Evolutionary conservation across 768 basidiomycete genomes (phyloP).

Genomic region (Nevesoporus exiguus): DNA sequence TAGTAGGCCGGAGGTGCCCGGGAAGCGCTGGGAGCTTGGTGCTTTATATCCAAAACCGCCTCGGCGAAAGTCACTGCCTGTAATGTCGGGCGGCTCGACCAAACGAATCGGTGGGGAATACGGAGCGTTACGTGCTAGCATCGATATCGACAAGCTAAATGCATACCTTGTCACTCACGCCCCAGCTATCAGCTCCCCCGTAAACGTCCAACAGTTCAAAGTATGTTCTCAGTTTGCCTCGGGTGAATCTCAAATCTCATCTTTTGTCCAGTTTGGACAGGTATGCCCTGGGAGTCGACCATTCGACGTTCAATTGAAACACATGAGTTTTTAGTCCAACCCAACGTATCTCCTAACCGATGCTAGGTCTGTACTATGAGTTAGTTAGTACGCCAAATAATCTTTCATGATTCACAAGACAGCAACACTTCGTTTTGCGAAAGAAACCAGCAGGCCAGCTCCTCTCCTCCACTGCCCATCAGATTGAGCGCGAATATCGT

Average conservation of each 20-base stretch:
- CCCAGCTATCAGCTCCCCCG: constrained; percentile 54
- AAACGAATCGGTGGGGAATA: constrained; percentile 70
- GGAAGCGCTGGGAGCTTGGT: too few species aligned
- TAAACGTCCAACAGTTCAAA: constrained; percentile 90
- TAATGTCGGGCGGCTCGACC: constrained; percentile 24
- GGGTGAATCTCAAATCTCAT: neutral
- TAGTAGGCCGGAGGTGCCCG: too few species aligned
- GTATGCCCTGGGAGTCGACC: constrained; percentile 38
- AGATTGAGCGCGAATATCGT: constrained; percentile 90
- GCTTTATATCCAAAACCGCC: too few species aligned
- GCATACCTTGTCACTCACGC: constrained; percentile 59
- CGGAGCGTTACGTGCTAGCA: constrained; percentile 66
- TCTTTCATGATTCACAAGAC: constrained; percentile 31
- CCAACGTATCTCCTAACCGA: constrained; percentile 94
- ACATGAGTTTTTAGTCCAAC: constrained; percentile 61
- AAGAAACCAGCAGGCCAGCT: constrained; percentile 90
- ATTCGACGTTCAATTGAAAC: constrained; percentile 1
- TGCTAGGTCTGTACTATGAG: constrained; percentile 46
- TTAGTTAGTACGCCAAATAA: neutral
- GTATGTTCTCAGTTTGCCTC: constrained; percentile 39
- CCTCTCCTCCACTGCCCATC: constrained; percentile 88
- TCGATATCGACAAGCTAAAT: constrained; percentile 64
- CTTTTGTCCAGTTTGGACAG: constrained; percentile 73
- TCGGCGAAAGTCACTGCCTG: neutral
- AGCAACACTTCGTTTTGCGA: constrained; percentile 74